A percentile compares a stretch with the other conserved stretches of the same genome.
These are phyloP conservation scores for Trametes villosa DNA, from an alignment of 768 basidiomycete genomes.

Conservation along the genomic window DNA sequence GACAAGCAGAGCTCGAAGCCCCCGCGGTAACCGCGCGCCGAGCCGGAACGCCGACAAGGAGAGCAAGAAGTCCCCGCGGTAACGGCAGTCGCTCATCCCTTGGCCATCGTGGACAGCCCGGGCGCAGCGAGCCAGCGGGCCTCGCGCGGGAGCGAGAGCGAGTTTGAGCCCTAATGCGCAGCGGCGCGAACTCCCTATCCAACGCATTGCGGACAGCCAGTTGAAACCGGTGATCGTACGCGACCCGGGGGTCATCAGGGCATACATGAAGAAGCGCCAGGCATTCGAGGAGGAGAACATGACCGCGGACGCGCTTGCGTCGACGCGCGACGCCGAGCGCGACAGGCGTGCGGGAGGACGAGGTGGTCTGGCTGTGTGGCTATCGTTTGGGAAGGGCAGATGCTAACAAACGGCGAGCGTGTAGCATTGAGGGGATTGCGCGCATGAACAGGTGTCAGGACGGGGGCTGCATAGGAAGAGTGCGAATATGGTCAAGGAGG, in stretches of 20 bases:
- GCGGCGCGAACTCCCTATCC: slow-evolving; percentile 81
- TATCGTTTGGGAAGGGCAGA: background rate
- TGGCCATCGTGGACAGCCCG: slow-evolving; percentile 28
- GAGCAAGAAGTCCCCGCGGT: slow-evolving; percentile 15
- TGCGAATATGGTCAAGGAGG: slow-evolving; percentile 90
- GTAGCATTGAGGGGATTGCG: slow-evolving; percentile 87
- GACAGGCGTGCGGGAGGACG: slow-evolving; percentile 89
- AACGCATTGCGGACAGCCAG: slow-evolving; percentile 79
- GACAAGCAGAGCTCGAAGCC: slow-evolving; percentile 81
- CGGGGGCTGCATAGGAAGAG: slow-evolving; percentile 93
- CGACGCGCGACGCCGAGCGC: slow-evolving; percentile 91
- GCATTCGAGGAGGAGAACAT: slow-evolving; percentile 86
- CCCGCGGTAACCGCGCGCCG: slow-evolving; percentile 57
- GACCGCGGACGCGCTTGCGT: slow-evolving; percentile 82
- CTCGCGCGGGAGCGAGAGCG: slow-evolving; percentile 68
- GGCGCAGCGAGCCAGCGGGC: slow-evolving; percentile 58
- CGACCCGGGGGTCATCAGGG: slow-evolving; percentile 88
- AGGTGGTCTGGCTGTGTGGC: slow-evolving; percentile 52
- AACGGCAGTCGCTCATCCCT: slow-evolving; percentile 39
- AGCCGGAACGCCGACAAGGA: background rate
- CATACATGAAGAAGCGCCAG: slow-evolving; percentile 84
- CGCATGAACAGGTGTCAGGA: slow-evolving; percentile 98
- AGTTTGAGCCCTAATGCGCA: slow-evolving; percentile 71
- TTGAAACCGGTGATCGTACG: slow-evolving; percentile 92
- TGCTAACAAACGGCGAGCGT: background rate